These are phyloP conservation scores for Fusarium illudens DNA, from an alignment of 2,329 filamentous ascomycete genomes.

Conservation along the genomic window DNA sequence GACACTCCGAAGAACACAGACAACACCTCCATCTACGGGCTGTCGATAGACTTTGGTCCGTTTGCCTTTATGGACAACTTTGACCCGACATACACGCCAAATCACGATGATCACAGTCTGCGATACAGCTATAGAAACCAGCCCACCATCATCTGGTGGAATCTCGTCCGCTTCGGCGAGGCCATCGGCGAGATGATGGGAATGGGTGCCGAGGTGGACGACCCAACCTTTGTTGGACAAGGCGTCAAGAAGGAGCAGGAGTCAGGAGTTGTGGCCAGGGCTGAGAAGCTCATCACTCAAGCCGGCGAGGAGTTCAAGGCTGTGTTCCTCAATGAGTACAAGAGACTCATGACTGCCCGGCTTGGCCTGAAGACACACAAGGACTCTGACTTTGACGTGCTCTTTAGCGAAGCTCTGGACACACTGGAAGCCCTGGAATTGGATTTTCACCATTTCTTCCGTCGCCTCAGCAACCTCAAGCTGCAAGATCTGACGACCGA, in stretches of 20 bases:
- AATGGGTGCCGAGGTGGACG: conserved; percentile 75
- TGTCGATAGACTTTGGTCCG: conserved; percentile 94
- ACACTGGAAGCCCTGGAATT: conserved; percentile 82
- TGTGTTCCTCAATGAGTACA: conserved; percentile 90
- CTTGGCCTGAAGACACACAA: conserved; percentile 77
- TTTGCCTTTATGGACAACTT: conserved; percentile 99
- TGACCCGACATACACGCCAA: conserved; percentile 92
- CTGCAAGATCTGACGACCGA: conserved; percentile 71
- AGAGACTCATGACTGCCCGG: conserved; percentile 79
- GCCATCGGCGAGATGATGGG: conserved; percentile 88
- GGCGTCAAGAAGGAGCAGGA: conserved; percentile 73
- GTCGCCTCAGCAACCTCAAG: conserved; percentile 73
- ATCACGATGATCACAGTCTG: conserved; percentile 90
- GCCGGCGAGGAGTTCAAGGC: conserved; percentile 88
- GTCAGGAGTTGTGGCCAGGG: conserved; percentile 76
- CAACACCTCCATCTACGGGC: conserved; percentile 89
- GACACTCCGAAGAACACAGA: conserved; percentile 75
- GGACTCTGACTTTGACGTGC: conserved; percentile 77
- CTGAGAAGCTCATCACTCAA: conserved; percentile 83
- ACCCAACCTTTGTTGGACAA: conserved; percentile 72
- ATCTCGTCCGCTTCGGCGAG: conserved; percentile 90
- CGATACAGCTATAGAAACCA: conserved; percentile 95
- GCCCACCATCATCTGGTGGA: conserved; percentile 98
- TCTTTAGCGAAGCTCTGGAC: conserved; percentile 86
- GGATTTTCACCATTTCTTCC: conserved; percentile 95